phyloP scores from a whole-genome alignment of 208 protist species.

The Blechomonas ayalai region DNA sequence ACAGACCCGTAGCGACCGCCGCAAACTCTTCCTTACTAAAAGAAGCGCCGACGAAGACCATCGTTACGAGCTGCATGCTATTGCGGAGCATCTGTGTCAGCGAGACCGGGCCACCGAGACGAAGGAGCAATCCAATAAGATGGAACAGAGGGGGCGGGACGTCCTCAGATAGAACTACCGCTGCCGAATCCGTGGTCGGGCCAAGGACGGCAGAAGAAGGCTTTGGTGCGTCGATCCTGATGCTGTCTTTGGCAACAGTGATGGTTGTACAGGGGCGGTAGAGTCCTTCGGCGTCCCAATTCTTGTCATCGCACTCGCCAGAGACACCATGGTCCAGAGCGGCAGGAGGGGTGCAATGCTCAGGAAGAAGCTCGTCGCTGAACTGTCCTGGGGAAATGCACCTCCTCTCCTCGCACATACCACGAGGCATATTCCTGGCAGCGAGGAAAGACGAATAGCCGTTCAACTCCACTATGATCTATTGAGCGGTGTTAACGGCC shows the following conservation, averaged over 20 bases:
- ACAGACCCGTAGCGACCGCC: slow-evolving; percentile 14
- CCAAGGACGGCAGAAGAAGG: too few species aligned
- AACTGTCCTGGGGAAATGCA: too few species aligned
- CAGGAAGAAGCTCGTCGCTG: too few species aligned
- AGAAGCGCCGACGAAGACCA: slow-evolving; percentile 21
- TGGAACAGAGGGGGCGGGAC: slow-evolving; percentile 1
- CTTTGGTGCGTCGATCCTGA: not conserved
- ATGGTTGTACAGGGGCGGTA: not conserved
- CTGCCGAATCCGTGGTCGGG: too few species aligned
- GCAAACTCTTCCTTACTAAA: slow-evolving; percentile 18
- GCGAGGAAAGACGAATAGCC: too few species aligned
- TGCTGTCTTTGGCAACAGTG: not conserved
- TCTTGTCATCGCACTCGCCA: not conserved
- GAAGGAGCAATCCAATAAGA: slow-evolving; percentile 9
- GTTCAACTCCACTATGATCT: too few species aligned
- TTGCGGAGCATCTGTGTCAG: slow-evolving; percentile 18
- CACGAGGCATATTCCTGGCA: too few species aligned
- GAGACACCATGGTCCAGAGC: not conserved
- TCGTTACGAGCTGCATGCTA: slow-evolving; percentile 20
- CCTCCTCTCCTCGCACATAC: too few species aligned
- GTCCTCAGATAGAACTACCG: too few species aligned
- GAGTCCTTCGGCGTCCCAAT: not conserved
- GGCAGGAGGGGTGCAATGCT: too few species aligned
- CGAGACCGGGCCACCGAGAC: slow-evolving; percentile 14
- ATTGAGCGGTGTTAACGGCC: too few species aligned